These are phyloP conservation scores for Guadua angustifolia DNA, from an alignment of 176 grass and related monocot species.

Conservation along the genomic window DNA sequence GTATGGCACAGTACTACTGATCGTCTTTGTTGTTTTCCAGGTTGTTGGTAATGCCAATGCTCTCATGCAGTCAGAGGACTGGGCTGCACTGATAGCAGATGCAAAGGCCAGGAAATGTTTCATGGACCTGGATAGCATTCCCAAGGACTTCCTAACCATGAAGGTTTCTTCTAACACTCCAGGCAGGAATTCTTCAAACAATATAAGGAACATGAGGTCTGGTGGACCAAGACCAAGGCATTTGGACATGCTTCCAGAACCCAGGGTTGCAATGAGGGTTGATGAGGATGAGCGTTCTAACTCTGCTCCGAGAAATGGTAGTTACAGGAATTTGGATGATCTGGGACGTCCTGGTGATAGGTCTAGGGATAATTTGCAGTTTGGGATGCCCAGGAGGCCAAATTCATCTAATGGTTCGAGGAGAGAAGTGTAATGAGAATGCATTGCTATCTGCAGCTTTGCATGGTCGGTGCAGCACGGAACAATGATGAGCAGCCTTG, in stretches of 20 bases:
- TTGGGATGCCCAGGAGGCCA: slow-evolving; percentile 62
- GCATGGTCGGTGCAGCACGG: slow-evolving; percentile 18
- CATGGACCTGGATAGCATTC: slow-evolving; percentile 80
- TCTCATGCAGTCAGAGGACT: slow-evolving; percentile 90
- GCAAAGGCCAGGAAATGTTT: slow-evolving; percentile 94
- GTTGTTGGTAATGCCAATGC: slow-evolving; percentile 98
- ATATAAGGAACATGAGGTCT: slow-evolving; percentile 68
- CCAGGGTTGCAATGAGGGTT: slow-evolving; percentile 61
- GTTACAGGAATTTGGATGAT: slow-evolving; percentile 84
- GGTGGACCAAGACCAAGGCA: slow-evolving; percentile 60
- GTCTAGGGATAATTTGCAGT: slow-evolving; percentile 55
- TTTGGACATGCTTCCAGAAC: slow-evolving; percentile 64
- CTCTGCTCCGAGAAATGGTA: slow-evolving; percentile 70
- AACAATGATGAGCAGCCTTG: slow-evolving; percentile 22
- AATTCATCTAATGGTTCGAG: slow-evolving; percentile 69
- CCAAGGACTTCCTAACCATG: slow-evolving; percentile 72
- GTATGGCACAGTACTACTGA: slow-evolving; percentile 34
- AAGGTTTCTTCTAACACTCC: slow-evolving; percentile 61
- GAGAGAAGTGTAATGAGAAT: slow-evolving; percentile 59
- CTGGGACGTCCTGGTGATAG: slow-evolving; percentile 60
- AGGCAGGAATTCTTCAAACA: slow-evolving; percentile 61
- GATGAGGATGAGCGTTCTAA: slow-evolving; percentile 70
- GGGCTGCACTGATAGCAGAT: slow-evolving; percentile 85
- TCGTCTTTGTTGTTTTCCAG: slow-evolving; percentile 52
- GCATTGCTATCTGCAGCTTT: slow-evolving; percentile 32